Evolutionary conservation across 2,329 filamentous ascomycete genomes (phyloP), one percentile per base, ranked within the genome.

Genomic region (Neocucurbitaria cava): DNA sequence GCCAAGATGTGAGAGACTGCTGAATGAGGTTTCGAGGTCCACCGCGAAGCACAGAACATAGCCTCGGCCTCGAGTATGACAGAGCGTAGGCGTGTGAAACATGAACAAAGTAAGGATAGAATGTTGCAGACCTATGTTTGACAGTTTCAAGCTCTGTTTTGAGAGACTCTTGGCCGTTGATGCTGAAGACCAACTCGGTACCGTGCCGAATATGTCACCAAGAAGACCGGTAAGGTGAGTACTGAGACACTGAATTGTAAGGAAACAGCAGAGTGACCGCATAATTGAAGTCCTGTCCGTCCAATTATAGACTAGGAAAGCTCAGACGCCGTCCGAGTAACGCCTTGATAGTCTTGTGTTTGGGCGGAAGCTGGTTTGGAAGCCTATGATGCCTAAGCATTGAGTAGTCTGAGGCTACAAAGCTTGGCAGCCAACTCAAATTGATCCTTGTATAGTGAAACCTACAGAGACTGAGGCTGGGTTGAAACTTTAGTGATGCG

Each of bases 1-100:
- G 71, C 71, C 71, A 74, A 74, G 71, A 59, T 38, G 56, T 65
- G 58, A 52, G 52, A 62, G 47, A 38, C 52, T 51, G 46, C 59
- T 47, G 47, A 35, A 43, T 54, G 24, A 56, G 54, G 66, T 64
- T 62, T 62, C 64, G 58, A 44, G 39, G 45, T 23, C 21, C 18
- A 45, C 18, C 42, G 36, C 57, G 59, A 56, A 59, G 62, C 57
- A 54, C 40, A 49, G 45, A 62, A 60, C 46, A 38, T 17, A 50
- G 33, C 42, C 46, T 58, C 49, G 47, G 57, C 38, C 38, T 49
- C 58, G 48, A 53, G 35, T 49, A 46, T 46, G 39, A 52, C 52
- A 46, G 49, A 38, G 26, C n/a, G 15, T 18, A 43, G 49, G 50
- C 45, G 36, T 47, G 49, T 62, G 66, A 70, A 72, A 71, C 69